Conservation (phyloP, 148 eudicot species). For the Euryodendron excelsum region DNA sequence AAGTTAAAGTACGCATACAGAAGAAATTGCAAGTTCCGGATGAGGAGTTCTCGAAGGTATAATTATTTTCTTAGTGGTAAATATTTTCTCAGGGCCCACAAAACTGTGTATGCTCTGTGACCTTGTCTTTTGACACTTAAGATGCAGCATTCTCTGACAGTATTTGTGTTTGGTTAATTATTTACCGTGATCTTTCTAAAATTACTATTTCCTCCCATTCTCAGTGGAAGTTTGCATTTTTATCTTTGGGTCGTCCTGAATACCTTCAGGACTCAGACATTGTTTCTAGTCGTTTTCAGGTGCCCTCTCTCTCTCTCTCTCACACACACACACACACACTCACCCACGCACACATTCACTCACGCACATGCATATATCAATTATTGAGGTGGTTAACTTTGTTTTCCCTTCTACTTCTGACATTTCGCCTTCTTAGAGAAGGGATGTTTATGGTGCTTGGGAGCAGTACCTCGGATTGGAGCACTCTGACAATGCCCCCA, state of each 20-base stretch:
- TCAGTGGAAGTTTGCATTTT: constrained; percentile 74
- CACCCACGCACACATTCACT: no score
- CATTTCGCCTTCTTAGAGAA: constrained; percentile 39
- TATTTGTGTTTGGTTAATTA: background rate
- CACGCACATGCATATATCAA: background rate
- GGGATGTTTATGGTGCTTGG: constrained; percentile 98
- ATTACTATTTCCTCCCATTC: background rate
- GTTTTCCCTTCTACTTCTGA: background rate
- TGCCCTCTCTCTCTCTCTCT: constrained; percentile 15
- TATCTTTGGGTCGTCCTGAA: constrained; percentile 85
- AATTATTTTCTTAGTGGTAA: no score
- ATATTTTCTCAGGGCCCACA: background rate
- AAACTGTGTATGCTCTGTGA: no score
- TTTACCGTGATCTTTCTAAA: background rate
- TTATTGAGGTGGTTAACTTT: background rate
- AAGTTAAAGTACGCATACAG: constrained; percentile 69
- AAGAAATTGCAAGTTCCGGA: constrained; percentile 76
- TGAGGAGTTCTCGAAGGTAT: constrained; percentile 91
- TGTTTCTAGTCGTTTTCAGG: constrained; percentile 90
- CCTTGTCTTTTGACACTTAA: background rate
- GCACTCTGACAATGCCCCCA: constrained; percentile 79
- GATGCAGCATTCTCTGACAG: background rate
- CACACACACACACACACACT: background rate
- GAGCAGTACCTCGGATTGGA: constrained; percentile 97
- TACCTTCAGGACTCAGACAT: constrained; percentile 76